A percentile compares a stretch with the other conserved stretches of the same genome.
Conservation (phyloP, 805 yeast species). For the Geotrichum ghanense region DNA sequence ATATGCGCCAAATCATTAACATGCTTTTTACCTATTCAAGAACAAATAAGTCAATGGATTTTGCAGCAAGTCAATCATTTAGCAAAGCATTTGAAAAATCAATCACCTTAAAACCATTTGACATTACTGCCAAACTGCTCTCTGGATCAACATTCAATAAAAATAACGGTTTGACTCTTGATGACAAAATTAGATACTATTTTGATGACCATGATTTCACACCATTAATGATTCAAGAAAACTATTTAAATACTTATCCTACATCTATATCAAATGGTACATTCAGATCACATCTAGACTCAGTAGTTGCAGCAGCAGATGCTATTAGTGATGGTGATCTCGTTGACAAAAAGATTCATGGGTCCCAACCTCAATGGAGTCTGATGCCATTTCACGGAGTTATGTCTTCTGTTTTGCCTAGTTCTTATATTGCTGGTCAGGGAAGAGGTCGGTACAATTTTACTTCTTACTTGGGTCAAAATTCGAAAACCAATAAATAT, state of each 20-base stretch:
- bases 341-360: constrained; percentile 71
- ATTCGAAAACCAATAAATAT: constrained; percentile 72
- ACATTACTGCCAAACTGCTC: constrained; percentile 61
- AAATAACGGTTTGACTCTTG: constrained; percentile 42
- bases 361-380: constrained; percentile 91
- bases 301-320: constrained; percentile 72
- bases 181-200: constrained; percentile 77
- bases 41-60: constrained; percentile 53
- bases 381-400: constrained; percentile 85
- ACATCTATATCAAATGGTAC: constrained; percentile 23
- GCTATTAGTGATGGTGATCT: constrained; percentile 77
- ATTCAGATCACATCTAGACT: constrained; percentile 43
- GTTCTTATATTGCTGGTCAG: constrained; percentile 48
- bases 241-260: constrained; percentile 60
- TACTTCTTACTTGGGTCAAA: constrained; percentile 82
- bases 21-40: constrained; percentile 73
- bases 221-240: constrained; percentile 94
- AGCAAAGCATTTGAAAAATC: constrained; percentile 47
- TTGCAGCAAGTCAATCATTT: constrained; percentile 50
- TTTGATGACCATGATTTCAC: constrained; percentile 92
- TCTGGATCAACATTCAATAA: constrained; percentile 48
- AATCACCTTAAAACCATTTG: constrained; percentile 85
- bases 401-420: constrained; percentile 74
- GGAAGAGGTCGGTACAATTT: constrained; percentile 62
- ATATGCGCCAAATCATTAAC: constrained; percentile 89